Conservation (phyloP, 306 rosid genomes). For the Cicer judaicum region DNA sequence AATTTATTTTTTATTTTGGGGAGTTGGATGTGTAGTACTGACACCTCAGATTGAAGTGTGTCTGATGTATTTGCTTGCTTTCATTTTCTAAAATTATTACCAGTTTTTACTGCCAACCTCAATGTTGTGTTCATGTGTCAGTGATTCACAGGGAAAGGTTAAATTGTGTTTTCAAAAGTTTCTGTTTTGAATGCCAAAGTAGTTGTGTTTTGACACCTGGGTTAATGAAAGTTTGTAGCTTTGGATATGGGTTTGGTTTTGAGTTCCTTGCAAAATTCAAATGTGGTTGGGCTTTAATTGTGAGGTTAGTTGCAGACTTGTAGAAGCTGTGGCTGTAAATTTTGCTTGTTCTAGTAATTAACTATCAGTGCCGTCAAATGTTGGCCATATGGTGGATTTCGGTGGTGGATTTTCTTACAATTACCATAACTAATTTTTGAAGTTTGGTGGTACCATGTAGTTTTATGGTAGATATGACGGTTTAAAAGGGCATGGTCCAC, state of each 20-base stretch:
- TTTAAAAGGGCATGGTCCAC: not conserved
- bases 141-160: no score
- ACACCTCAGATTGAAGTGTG: no score
- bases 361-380: not conserved
- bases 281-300: constrained; percentile 2
- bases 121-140: no score
- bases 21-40: not conserved
- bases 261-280: not conserved
- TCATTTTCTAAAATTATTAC: no score
- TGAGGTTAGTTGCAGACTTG: constrained; percentile 3
- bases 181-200: not conserved
- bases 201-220: not conserved
- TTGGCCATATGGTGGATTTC: not conserved
- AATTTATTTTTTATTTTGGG: constrained; percentile 31
- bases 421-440: not conserved
- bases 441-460: not conserved
- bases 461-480: not conserved
- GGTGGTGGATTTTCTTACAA: not conserved
- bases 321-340: not conserved
- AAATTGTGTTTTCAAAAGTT: not conserved
- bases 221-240: constrained; percentile 36
- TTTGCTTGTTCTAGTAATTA: not conserved
- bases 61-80: no score
- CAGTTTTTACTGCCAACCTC: no score
- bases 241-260: constrained; percentile 13